Conservation (phyloP, 345 rosid genomes). For the Theobroma cacao region DNA sequence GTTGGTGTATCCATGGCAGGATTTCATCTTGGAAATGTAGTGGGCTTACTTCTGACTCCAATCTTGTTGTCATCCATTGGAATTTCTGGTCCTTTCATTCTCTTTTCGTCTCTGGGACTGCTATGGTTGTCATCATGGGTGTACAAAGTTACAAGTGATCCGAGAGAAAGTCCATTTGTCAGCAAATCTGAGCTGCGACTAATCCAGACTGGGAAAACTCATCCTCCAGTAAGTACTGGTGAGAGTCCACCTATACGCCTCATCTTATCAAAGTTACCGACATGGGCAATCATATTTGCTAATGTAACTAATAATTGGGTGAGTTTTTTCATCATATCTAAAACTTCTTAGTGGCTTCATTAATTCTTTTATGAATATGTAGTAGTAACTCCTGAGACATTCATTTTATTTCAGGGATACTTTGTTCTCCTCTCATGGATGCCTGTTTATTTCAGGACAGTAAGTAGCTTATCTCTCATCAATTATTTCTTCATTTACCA, state of each 20-base stretch:
- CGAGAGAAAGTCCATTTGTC: constrained; percentile 58
- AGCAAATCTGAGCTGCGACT: constrained; percentile 57
- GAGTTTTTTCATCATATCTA: constrained; percentile 17
- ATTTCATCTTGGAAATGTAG: constrained; percentile 90
- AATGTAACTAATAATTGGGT: constrained; percentile 95
- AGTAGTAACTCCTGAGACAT: not conserved
- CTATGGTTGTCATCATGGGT: constrained; percentile 71
- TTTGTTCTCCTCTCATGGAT: constrained; percentile 98
- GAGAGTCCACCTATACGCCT: constrained; percentile 50
- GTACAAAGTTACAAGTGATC: constrained; percentile 57
- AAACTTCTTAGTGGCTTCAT: not conserved
- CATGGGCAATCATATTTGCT: constrained; percentile 89
- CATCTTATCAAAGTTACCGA: constrained; percentile 65
- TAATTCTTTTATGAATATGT: not conserved
- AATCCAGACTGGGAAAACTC: constrained; percentile 69
- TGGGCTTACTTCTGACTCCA: constrained; percentile 79
- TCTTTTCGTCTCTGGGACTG: constrained; percentile 73
- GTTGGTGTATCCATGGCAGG: constrained; percentile 95
- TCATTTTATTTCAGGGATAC: constrained; percentile 63
- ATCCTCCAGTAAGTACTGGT: constrained; percentile 26
- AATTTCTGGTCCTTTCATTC: constrained; percentile 71
- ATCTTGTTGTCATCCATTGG: constrained; percentile 69
- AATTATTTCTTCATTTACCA: not conserved
- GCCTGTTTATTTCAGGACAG: constrained; percentile 95
- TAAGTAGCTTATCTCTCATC: constrained; percentile 22